phyloP scores from a whole-genome alignment of 345 rosid species.

The Arabidopsis arenosa region DNA sequence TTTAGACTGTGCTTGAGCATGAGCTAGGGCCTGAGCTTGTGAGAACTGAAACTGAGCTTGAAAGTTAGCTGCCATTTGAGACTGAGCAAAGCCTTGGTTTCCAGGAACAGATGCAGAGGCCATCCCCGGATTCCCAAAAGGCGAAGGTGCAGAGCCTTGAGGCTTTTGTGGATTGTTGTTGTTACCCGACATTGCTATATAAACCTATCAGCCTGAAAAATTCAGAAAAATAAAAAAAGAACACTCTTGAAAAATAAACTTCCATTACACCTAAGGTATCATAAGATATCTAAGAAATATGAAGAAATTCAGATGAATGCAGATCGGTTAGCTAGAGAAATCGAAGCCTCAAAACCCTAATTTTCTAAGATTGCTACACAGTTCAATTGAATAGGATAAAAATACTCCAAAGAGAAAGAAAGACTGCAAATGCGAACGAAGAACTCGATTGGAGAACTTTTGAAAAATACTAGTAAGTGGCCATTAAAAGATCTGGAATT shows the following conservation, averaged over 20 bases:
- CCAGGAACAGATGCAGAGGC: conserved; percentile 57
- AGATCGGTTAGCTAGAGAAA: conserved; percentile 14
- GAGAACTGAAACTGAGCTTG: conserved; percentile 71
- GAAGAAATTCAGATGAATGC: not conserved
- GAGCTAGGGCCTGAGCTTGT: conserved; percentile 71
- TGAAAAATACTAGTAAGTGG: not conserved
- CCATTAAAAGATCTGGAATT: conserved; percentile 25
- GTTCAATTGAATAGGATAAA: not conserved
- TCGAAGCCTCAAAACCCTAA: conserved; percentile 37
- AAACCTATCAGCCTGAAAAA: conserved; percentile 23
- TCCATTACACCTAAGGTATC: not conserved
- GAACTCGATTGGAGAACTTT: not conserved
- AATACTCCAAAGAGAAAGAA: not conserved
- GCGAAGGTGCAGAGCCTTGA: conserved; percentile 68
- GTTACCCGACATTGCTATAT: conserved; percentile 59
- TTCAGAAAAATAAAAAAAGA: not conserved
- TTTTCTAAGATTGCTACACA: conserved; percentile 9
- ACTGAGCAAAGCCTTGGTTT: conserved; percentile 63
- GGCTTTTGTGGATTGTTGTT: conserved; percentile 67
- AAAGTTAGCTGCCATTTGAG: conserved; percentile 61
- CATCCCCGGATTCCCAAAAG: conserved; percentile 82
- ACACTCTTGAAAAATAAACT: conserved; percentile 22
- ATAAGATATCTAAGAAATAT: not conserved
- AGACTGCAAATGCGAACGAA: not conserved
- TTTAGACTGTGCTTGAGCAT: conserved; percentile 64